Conservation (phyloP, 2,329 filamentous ascomycete species). For the Colletotrichum falcatum region DNA sequence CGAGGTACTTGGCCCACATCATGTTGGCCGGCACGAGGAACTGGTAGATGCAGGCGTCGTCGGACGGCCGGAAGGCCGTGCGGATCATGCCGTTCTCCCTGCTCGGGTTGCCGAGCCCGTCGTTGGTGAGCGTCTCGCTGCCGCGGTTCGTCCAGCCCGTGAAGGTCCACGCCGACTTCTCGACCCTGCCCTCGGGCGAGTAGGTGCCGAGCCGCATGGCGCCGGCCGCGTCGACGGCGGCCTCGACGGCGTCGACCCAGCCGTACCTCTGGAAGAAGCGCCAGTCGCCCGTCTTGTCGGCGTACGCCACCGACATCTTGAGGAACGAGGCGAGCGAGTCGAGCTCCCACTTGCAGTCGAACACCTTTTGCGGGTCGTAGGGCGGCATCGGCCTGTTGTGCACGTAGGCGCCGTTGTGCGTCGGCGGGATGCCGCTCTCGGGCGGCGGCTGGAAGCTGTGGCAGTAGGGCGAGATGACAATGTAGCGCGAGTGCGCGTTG, state of each 20-base stretch:
- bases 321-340: slow-evolving; percentile 90
- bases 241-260: slow-evolving; percentile 80
- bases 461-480: slow-evolving; percentile 81
- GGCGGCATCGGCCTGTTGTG: slow-evolving; percentile 71
- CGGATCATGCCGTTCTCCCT: slow-evolving; percentile 85
- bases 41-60: slow-evolving; percentile 86
- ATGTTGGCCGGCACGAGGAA: slow-evolving; percentile 92
- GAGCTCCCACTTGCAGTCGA: slow-evolving; percentile 93
- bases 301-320: slow-evolving; percentile 82
- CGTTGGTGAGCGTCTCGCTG: slow-evolving; percentile 84
- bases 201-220: slow-evolving; percentile 83
- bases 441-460: slow-evolving; percentile 90
- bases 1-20: slow-evolving; percentile 78
- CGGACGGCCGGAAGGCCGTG: slow-evolving; percentile 87
- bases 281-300: slow-evolving; percentile 75
- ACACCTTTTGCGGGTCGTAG: slow-evolving; percentile 75
- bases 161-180: slow-evolving; percentile 79
- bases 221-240: slow-evolving; percentile 75
- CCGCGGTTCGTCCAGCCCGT: slow-evolving; percentile 77
- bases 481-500: slow-evolving; percentile 77
- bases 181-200: slow-evolving; percentile 66
- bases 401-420: slow-evolving; percentile 67
- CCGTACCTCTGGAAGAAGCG: slow-evolving; percentile 76
- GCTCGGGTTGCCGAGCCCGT: slow-evolving; percentile 84
- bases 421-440: slow-evolving; percentile 74